phyloP scores from a whole-genome alignment of 768 basidiomycete genomes.

The Mycena latifolia region DNA sequence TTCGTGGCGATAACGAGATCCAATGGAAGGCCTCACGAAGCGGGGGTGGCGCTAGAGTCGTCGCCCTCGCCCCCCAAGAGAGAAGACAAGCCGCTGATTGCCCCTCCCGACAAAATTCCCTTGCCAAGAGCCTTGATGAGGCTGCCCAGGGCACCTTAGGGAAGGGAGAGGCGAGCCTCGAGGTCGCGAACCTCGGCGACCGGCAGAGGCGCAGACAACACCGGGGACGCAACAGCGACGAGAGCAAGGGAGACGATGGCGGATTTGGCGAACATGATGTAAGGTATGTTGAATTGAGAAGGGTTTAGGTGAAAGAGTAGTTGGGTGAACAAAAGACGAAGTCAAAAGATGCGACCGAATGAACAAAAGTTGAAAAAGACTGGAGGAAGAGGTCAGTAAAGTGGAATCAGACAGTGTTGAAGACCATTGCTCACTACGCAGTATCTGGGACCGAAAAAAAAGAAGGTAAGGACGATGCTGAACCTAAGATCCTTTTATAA shows the following conservation, averaged over 20 bases:
- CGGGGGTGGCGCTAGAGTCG: not conserved
- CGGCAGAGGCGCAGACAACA: conserved; percentile 17
- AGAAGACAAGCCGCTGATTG: conserved; percentile 21
- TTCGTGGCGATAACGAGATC: too few relatives aligned
- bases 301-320: conserved; percentile 5
- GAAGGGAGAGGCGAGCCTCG: conserved; percentile 22
- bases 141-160: conserved; percentile 20
- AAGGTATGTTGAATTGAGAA: not conserved
- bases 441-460: conserved; percentile 30
- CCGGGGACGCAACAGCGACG: conserved; percentile 18
- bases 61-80: conserved; percentile 6
- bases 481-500: conserved; percentile 7
- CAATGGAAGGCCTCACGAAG: conserved; percentile 3
- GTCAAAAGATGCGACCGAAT: conserved; percentile 27
- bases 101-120: conserved; percentile 23
- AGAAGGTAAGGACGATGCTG: conserved; percentile 3
- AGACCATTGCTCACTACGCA: conserved; percentile 28
- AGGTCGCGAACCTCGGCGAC: conserved; percentile 7
- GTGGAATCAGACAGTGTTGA: not conserved
- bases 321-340: conserved; percentile 15
- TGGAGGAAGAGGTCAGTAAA: conserved; percentile 11
- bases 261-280: conserved; percentile 26
- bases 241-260: conserved; percentile 23
- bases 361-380: conserved; percentile 24
- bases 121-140: conserved; percentile 28